These are phyloP conservation scores for Puccinia coronata DNA, from an alignment of 1,284 basidiomycete genomes.

Conservation along the genomic window DNA sequence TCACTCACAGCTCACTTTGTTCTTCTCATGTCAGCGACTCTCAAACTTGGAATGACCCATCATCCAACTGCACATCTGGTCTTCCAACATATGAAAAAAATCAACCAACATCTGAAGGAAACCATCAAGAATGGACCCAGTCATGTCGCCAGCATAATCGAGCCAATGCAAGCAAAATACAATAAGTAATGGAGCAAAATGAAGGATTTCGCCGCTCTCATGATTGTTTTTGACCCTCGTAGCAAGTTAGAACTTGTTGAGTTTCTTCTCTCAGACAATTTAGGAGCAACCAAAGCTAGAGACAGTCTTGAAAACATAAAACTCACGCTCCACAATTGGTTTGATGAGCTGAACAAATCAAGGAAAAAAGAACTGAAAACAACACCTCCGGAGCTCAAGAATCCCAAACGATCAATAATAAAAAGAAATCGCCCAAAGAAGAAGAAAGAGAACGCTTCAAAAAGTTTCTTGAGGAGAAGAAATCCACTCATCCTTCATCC, in stretches of 20 bases:
- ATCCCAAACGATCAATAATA: neutral
- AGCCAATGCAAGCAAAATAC: neutral
- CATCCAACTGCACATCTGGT: slow-evolving; percentile 1
- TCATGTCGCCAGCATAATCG: neutral
- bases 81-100: neutral
- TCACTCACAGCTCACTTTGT: no score
- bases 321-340: neutral
- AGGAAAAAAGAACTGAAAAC: neutral
- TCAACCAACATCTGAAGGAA: neutral
- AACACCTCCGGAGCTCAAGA: neutral
- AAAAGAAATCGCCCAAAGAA: neutral
- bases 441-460: neutral
- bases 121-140: no score
- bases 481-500: neutral
- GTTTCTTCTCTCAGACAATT: neutral
- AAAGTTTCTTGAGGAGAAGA: neutral
- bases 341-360: neutral
- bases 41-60: slow-evolving; percentile 1
- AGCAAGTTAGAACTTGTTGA: slow-evolving; percentile 1
- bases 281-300: neutral
- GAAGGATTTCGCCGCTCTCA: neutral
- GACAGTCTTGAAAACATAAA: neutral
- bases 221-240: neutral
- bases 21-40: neutral
- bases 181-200: neutral